Percentiles rank a stretch among this genome's conserved stretches.
These are phyloP conservation scores for Streptanthus diversifolius DNA, from an alignment of 345 rosid genomes.

Conservation along the genomic window DNA sequence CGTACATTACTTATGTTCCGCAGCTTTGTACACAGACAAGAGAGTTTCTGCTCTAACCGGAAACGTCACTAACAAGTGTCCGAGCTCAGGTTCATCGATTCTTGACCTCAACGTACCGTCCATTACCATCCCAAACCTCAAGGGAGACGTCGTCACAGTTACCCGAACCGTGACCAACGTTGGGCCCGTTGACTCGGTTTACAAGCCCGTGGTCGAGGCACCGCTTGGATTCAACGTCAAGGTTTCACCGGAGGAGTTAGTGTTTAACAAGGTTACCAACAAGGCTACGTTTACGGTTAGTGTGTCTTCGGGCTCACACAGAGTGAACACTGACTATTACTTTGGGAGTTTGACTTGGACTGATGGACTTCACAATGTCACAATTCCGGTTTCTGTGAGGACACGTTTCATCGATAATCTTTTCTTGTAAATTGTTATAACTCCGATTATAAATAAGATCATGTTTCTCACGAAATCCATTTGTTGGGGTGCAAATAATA, in stretches of 20 bases:
- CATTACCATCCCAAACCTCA: slow-evolving; percentile 50
- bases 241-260: slow-evolving; percentile 38
- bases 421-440: neutral
- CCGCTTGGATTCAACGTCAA: slow-evolving; percentile 36
- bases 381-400: slow-evolving; percentile 42
- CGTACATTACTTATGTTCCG: slow-evolving; percentile 49
- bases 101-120: slow-evolving; percentile 60
- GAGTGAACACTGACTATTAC: slow-evolving; percentile 34
- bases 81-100: slow-evolving; percentile 35
- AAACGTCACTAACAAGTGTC: slow-evolving; percentile 30
- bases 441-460: neutral
- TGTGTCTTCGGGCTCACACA: slow-evolving; percentile 19
- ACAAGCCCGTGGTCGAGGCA: slow-evolving; percentile 42
- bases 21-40: slow-evolving; percentile 39
- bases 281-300: slow-evolving; percentile 33
- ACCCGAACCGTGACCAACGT: slow-evolving; percentile 59
- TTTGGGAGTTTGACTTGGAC: slow-evolving; percentile 52
- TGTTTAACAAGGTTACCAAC: slow-evolving; percentile 26
- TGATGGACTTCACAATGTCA: slow-evolving; percentile 38
- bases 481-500: neutral
- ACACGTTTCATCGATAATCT: slow-evolving; percentile 23
- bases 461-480: neutral
- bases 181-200: slow-evolving; percentile 41
- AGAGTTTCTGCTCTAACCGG: slow-evolving; percentile 40
- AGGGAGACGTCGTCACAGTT: slow-evolving; percentile 23